Percentiles rank a stretch among this genome's conserved stretches.
phyloP scores from a whole-genome alignment of 2,329 filamentous ascomycete genomes.

The Amesomyces nigricolor region DNA sequence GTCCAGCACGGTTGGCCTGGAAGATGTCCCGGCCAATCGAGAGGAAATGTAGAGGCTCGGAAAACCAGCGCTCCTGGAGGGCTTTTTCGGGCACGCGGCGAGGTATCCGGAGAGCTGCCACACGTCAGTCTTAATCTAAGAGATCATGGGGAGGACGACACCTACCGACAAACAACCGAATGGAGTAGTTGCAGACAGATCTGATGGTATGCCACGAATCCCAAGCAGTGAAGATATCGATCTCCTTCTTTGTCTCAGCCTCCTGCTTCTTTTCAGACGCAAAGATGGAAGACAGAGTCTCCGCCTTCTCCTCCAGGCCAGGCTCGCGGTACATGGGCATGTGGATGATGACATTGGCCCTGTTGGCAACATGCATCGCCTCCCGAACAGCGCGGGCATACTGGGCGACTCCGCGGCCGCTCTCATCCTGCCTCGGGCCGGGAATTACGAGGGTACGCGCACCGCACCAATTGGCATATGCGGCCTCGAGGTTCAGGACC shows the following conservation, averaged over 20 bases:
- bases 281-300: constrained; percentile 47
- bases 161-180: constrained; percentile 79
- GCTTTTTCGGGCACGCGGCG: constrained; percentile 53
- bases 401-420: constrained; percentile 54
- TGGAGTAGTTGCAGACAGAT: constrained; percentile 77
- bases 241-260: constrained; percentile 38
- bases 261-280: constrained; percentile 30
- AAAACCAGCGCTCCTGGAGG: constrained; percentile 62
- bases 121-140: not conserved
- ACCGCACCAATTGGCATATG: constrained; percentile 94
- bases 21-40: constrained; percentile 51
- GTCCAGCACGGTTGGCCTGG: constrained; percentile 54
- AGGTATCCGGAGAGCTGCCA: constrained; percentile 51
- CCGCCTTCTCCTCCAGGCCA: constrained; percentile 46
- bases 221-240: constrained; percentile 77
- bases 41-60: constrained; percentile 60
- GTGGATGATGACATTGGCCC: constrained; percentile 74
- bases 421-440: constrained; percentile 58
- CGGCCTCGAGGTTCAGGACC: constrained; percentile 82
- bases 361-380: constrained; percentile 65
- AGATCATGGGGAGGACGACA: constrained; percentile 1
- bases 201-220: constrained; percentile 90
- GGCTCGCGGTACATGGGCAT: constrained; percentile 77
- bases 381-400: constrained; percentile 83
- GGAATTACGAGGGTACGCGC: constrained; percentile 76